phyloP scores from a whole-genome alignment of 768 basidiomycete species.

The Dioszegia hungarica region DNA sequence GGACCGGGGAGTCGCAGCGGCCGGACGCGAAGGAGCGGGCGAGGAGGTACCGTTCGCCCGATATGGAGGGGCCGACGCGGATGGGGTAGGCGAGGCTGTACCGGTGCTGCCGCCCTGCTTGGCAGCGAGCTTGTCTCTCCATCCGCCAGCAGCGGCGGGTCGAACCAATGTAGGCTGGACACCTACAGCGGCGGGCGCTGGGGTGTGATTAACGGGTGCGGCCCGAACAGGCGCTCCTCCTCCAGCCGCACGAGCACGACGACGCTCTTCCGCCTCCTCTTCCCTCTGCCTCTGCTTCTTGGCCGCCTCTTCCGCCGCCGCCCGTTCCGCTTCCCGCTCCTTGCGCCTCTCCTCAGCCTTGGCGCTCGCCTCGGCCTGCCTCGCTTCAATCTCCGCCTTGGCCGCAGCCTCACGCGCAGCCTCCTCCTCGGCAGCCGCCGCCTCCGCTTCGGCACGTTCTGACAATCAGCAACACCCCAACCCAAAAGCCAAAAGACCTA shows the following conservation, averaged over 20 bases:
- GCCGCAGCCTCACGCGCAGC: slow-evolving; percentile 40
- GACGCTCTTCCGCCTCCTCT: slow-evolving; percentile 49
- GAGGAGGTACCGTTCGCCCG: slow-evolving; percentile 8
- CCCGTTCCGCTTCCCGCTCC: slow-evolving; percentile 33
- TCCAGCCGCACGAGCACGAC: slow-evolving; percentile 19
- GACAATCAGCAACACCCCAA: background rate
- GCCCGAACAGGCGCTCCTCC: slow-evolving; percentile 22
- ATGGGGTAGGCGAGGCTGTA: slow-evolving; percentile 13
- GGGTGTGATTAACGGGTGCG: slow-evolving; percentile 4
- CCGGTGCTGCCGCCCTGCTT: slow-evolving; percentile 25
- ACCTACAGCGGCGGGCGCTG: slow-evolving; percentile 36
- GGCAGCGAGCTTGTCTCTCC: slow-evolving; percentile 58
- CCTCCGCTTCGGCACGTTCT: slow-evolving; percentile 45
- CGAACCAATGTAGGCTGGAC: slow-evolving; percentile 34
- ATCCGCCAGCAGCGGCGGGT: slow-evolving; percentile 53
- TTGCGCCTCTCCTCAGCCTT: slow-evolving; percentile 42
- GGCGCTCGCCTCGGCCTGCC: slow-evolving; percentile 32
- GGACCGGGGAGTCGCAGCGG: background rate
- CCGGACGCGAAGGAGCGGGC: slow-evolving; percentile 1
- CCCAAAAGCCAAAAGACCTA: slow-evolving; percentile 20
- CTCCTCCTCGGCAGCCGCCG: slow-evolving; percentile 57
- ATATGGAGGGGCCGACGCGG: slow-evolving; percentile 9
- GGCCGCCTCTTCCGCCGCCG: slow-evolving; percentile 34
- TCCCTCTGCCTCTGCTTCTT: slow-evolving; percentile 48
- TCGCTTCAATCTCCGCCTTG: slow-evolving; percentile 33